Percentiles rank a stretch among this genome's conserved stretches.
These are phyloP conservation scores for Rhizoclosmatium sp. DNA, from an alignment of 192 early-diverging fungal genomes.

Conservation along the genomic window DNA sequence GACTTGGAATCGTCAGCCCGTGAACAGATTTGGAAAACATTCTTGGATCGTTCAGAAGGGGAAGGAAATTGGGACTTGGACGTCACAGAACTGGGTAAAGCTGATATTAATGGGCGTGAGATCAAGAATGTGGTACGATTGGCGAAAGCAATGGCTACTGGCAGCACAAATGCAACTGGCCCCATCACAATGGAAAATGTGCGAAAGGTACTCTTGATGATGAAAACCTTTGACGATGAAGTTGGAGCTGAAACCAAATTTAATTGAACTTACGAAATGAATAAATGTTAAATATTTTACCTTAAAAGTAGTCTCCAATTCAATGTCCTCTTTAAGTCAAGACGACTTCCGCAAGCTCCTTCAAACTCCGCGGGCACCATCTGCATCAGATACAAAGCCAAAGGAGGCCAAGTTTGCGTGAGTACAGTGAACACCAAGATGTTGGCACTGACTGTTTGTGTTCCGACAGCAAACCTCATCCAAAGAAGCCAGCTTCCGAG, in stretches of 20 bases:
- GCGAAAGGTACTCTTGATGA: constrained; percentile 7
- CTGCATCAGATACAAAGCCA: constrained; percentile 29
- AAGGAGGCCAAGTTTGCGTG: constrained; percentile 48
- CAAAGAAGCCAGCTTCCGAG: constrained; percentile 36
- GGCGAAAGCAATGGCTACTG: constrained; percentile 1
- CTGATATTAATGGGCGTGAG: constrained; percentile 9
- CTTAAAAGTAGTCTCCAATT: no score
- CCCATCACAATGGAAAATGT: constrained; percentile 15
- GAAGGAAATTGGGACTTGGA: constrained; percentile 20
- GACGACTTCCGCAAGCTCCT: constrained; percentile 83
- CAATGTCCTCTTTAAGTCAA: constrained; percentile 57
- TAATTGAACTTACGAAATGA: not conserved
- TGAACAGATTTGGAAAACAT: constrained; percentile 27
- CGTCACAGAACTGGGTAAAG: not conserved
- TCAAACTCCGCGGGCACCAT: constrained; percentile 69
- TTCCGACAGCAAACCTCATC: constrained; percentile 2
- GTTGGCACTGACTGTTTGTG: not conserved
- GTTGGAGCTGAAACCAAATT: not conserved
- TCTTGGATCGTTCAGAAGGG: constrained; percentile 29
- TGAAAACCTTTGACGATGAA: constrained; percentile 9
- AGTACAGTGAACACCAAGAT: not conserved
- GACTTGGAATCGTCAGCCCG: constrained; percentile 26
- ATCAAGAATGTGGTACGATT: constrained; percentile 26
- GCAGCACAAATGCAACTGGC: not conserved
- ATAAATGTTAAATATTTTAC: no score